Conservation (phyloP, 306 rosid species). For the Vigna reflexopilosa region DNA sequence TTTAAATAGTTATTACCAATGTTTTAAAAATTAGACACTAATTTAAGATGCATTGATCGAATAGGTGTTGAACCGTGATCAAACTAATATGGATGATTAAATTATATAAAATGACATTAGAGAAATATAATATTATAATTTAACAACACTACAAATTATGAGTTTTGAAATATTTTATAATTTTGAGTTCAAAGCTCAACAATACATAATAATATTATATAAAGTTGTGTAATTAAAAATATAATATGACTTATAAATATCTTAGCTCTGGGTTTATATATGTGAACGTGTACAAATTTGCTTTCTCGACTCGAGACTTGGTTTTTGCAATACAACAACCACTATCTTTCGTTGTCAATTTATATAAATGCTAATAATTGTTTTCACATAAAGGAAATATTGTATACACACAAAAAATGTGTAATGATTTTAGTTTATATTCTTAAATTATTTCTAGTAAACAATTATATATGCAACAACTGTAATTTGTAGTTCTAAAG, state of each 20-base stretch:
- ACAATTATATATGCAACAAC: neutral
- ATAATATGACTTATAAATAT: neutral
- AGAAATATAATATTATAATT: too few relatives aligned
- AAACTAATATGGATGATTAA: too few relatives aligned
- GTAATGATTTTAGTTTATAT: neutral
- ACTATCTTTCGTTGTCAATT: neutral
- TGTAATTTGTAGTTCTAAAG: neutral
- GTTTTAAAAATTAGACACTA: too few relatives aligned
- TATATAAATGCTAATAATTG: slow-evolving; percentile 5
- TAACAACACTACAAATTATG: too few relatives aligned
- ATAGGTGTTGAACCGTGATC: too few relatives aligned
- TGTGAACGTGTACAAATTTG: slow-evolving; percentile 27
- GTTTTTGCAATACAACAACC: neutral
- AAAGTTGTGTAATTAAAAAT: neutral
- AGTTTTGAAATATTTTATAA: too few relatives aligned
- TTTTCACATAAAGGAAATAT: neutral
- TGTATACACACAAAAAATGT: neutral
- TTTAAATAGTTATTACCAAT: too few relatives aligned
- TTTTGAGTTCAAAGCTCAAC: too few relatives aligned
- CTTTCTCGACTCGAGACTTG: slow-evolving; percentile 5
- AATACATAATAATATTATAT: neutral
- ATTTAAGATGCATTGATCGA: too few relatives aligned
- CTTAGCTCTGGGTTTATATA: neutral
- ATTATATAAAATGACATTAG: too few relatives aligned
- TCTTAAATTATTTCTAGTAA: neutral